Base-by-base conservation (phyloP, 371 early-diverging fungal species). In the Rhizomucor pusillus region DNA sequence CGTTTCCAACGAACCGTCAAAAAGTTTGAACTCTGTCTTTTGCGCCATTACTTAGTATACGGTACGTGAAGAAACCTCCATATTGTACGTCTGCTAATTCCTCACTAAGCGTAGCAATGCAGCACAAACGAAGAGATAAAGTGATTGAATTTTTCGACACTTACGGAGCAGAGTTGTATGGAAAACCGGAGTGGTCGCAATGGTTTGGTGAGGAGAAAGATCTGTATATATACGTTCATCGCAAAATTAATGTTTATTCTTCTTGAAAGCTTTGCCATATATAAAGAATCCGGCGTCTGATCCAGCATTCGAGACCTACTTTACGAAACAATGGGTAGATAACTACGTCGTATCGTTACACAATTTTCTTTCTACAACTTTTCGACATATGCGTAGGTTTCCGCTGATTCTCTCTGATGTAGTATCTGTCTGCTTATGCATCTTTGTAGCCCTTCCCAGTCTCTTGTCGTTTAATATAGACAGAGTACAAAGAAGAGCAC, bases 311-410 rank as follows among this genome's bases (percentile, higher is more conserved):
- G 84, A 82, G 65, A 65, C 77, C 0, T 86, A 77, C 54, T 86
- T 86, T 56, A 72, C 87, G 5, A 82, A 81, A 55, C 78, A 82
- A 43, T 86, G 87, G 87, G 67, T 81, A 5, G 87, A 84, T 43
- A 82, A 78, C 18, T 86, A 85, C 34, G 82, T 77, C 9, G 69
- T 80, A 11, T 86, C 87, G 1, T 59, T 86, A 16, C 74, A 82
- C 54, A 86, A 86, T 66, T 84, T 86, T 58, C 51, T 86, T n/a
- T 80, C 81, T 46, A 80, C 84, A 2, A 84, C 82, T 12, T 84
- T 86, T 59, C 83, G 81, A 54, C 76, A 84, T 51, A 84, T 86
- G 84, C 85, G 86, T 80, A 79, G 66, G 80, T 66, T 29, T 12
- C 11, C 11, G 19, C 7, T 57, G 18, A 46, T 44, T 47, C 6